Conservation (phyloP, 148 eudicot species). For the Beta vulgaris region DNA sequence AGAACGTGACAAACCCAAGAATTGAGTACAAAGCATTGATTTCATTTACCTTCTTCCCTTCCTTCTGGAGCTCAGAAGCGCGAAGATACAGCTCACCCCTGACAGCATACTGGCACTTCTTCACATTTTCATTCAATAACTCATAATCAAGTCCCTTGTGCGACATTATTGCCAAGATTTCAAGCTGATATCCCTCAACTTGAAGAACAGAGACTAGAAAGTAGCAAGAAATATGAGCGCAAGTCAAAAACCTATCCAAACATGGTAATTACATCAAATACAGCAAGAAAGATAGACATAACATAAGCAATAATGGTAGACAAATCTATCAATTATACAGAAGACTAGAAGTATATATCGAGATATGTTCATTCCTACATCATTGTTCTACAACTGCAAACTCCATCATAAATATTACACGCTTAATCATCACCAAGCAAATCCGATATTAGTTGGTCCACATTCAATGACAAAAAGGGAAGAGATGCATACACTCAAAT, state of each 20-base stretch:
- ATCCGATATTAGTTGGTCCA: not conserved
- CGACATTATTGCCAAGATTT: conserved; percentile 48
- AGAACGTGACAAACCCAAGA: not conserved
- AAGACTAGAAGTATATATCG: not conserved
- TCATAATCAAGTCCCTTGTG: conserved; percentile 77
- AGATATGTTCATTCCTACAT: not conserved
- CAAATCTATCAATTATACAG: not conserved
- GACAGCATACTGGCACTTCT: conserved; percentile 95
- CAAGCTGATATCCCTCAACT: conserved; percentile 20
- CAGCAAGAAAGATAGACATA: not conserved
- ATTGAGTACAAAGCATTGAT: not conserved
- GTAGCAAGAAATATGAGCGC: conserved; percentile 16
- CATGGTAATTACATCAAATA: not conserved
- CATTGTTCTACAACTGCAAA: not conserved
- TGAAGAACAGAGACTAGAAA: conserved; percentile 13
- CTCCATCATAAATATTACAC: not conserved
- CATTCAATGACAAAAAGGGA: not conserved
- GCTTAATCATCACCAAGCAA: not conserved
- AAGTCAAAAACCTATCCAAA: conserved; percentile 31
- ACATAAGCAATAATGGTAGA: not conserved
- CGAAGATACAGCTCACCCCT: conserved; percentile 99
- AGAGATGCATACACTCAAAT: not conserved
- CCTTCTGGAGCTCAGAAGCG: conserved; percentile 97
- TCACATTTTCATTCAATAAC: conserved; percentile 83
- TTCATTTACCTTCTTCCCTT: conserved; percentile 83